Base-by-base conservation (phyloP, 768 basidiomycete genomes). In the Rhodosporidiobolus sp. region DNA sequence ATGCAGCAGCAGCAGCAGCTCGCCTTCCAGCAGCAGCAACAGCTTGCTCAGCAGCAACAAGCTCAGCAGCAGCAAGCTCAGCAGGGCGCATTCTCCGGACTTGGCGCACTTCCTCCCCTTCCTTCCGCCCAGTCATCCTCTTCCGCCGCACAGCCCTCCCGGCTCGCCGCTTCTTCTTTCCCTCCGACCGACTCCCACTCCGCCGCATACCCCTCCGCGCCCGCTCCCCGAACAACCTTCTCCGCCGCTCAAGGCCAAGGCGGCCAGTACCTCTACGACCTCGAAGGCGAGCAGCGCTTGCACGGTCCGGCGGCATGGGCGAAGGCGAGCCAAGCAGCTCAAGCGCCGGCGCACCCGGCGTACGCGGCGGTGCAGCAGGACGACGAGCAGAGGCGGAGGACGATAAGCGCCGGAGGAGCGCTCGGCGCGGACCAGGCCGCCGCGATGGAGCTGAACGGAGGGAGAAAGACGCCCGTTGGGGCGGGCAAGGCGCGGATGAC, bases 361-460 rank as follows among this genome's bases (percentile, higher is more conserved):
- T 35, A 48, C 17, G n/a, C 49, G n/a, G n/a, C 30, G 54, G 28
- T 9, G 38, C 38, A 7, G 54, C 50, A 4, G 54, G 69, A 71
- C 22, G 66, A 67, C 12, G 74, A 68, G 22, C 66, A 55, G 16
- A 65, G 74, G 9, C 45, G 66, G 28, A 8, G 67, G n/a, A 73
- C 67, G 10, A 32, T 58, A 24, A 65, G 66, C 46, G 46, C 67
- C 6, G 69, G 69, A 1, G 60, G 59, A 38, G 58, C 30, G 3
- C 45, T 60, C 35, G 67, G 53, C 7, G 4, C 52, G 6, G 32
- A 28, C 1, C n/a, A n/a, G n/a, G n/a, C n/a, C 30, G 57, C 24
- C 19, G 32, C 9, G 30, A 6, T 38, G 0, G 46, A 34, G 6
- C 20, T 59, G 45, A 61, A 30, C 17, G 66, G 57, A 10, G 72